phyloP scores from a whole-genome alignment of 2,329 filamentous ascomycete genomes.

The Podosphaera xanthii region DNA sequence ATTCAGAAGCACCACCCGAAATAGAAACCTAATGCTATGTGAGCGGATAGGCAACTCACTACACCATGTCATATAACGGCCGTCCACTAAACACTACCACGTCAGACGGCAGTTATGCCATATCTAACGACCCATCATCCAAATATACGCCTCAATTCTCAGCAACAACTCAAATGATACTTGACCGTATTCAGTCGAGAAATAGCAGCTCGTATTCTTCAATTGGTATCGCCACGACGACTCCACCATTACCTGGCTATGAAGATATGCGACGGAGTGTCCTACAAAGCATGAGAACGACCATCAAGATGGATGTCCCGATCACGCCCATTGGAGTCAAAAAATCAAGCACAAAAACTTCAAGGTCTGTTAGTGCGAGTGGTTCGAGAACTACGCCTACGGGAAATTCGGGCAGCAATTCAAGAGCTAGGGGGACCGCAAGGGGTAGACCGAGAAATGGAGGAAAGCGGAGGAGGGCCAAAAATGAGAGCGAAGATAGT shows the following conservation, averaged over 20 bases:
- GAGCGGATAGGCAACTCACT: background rate
- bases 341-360: constrained; percentile 4
- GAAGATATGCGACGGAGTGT: constrained; percentile 17
- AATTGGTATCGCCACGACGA: constrained; percentile 12
- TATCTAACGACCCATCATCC: constrained; percentile 10
- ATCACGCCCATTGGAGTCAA: constrained; percentile 8
- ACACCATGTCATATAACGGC: background rate
- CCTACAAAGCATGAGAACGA: constrained; percentile 17
- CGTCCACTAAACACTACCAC: constrained; percentile 3
- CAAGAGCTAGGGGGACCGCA: constrained; percentile 6
- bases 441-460: constrained; percentile 5
- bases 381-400: constrained; percentile 8
- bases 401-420: constrained; percentile 7
- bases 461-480: constrained; percentile 14
- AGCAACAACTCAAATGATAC: constrained; percentile 17
- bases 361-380: constrained; percentile 4
- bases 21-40: too few relatives aligned
- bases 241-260: constrained; percentile 11
- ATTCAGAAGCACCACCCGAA: too few relatives aligned
- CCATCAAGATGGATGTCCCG: constrained; percentile 16
- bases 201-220: constrained; percentile 9
- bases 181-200: constrained; percentile 16
- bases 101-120: constrained; percentile 5
- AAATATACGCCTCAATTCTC: constrained; percentile 17
- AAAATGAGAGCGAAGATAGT: constrained; percentile 12